Percentiles rank a stretch among this genome's conserved stretches.
phyloP scores from a whole-genome alignment of 2,329 filamentous ascomycete species.

The Colletotrichum tropicicola region DNA sequence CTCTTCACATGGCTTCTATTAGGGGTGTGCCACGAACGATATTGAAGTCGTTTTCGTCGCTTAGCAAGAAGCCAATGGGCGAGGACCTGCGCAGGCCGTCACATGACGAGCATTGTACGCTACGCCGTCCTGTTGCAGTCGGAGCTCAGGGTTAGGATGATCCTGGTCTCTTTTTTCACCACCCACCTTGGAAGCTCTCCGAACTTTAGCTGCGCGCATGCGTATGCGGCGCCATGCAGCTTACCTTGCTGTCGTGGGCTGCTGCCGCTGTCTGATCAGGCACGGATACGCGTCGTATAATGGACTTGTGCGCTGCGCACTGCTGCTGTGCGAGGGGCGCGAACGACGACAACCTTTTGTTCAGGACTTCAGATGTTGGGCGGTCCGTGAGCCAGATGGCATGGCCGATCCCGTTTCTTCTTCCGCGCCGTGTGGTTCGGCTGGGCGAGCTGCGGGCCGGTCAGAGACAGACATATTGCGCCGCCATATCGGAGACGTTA shows the following conservation, averaged over 20 bases:
- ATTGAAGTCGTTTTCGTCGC: slow-evolving; percentile 16
- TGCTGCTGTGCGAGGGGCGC: neutral
- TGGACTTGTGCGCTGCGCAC: neutral
- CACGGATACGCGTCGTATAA: neutral
- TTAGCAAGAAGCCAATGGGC: neutral
- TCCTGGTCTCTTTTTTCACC: neutral
- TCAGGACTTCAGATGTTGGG: neutral
- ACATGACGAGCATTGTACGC: slow-evolving; percentile 4
- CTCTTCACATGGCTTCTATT: neutral
- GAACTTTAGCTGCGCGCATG: neutral
- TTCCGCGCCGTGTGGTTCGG: neutral
- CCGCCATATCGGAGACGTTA: neutral
- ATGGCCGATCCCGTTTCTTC: neutral
- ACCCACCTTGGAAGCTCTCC: neutral
- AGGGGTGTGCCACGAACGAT: neutral
- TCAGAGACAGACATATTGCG: slow-evolving; percentile 18
- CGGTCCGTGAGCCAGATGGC: neutral
- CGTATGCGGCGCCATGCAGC: neutral
- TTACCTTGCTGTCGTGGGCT: neutral
- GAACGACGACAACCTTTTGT: neutral
- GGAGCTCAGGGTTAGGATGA: neutral
- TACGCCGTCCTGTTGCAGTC: slow-evolving; percentile 2
- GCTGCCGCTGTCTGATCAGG: neutral
- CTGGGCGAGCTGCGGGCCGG: neutral
- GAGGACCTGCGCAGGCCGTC: neutral